phyloP scores from a whole-genome alignment of 2,329 filamentous ascomycete genomes.

The Colletotrichum viniferum region DNA sequence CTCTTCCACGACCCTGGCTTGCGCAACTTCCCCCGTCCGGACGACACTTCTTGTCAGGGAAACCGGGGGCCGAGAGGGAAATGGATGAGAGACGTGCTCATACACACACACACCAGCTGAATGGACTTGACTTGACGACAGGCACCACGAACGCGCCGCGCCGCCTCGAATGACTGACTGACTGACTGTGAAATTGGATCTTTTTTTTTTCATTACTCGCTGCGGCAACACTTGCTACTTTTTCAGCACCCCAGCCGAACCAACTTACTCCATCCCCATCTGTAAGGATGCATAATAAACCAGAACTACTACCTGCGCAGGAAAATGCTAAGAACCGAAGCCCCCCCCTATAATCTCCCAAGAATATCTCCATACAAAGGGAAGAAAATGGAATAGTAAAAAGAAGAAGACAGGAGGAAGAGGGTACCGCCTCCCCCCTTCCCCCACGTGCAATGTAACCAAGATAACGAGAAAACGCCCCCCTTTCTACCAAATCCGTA shows the following conservation, averaged over 20 bases:
- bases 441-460: neutral
- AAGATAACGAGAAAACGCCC: neutral
- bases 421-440: neutral
- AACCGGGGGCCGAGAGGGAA: neutral
- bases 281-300: neutral
- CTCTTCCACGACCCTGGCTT: neutral
- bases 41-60: neutral
- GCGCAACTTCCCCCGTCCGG: neutral
- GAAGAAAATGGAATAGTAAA: neutral
- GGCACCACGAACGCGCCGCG: neutral
- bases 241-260: neutral
- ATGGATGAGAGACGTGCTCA: neutral
- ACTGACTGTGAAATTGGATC: neutral
- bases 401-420: neutral
- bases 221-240: neutral
- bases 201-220: neutral
- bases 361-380: neutral
- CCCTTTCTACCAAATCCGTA: slow-evolving; percentile 3
- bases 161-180: neutral
- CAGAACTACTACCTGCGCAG: neutral
- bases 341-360: neutral
- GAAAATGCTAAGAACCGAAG: neutral
- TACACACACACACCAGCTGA: neutral
- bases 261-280: neutral
- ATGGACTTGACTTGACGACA: neutral